Conservation (phyloP, 2,329 filamentous ascomycete species). For the Pestalotiopsis sp. region DNA sequence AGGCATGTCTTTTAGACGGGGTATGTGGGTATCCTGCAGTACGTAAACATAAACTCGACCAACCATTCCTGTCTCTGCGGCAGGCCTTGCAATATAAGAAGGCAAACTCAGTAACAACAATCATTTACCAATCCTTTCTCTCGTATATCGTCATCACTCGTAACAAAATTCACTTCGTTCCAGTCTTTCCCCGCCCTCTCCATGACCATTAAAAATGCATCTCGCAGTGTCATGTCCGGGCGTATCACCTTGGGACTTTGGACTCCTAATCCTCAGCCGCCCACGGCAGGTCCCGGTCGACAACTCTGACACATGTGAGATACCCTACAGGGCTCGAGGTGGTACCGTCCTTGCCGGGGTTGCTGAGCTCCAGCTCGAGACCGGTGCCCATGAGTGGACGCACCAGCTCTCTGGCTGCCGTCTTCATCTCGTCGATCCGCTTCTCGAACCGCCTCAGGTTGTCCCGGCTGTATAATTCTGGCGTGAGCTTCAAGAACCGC, state of each 20-base stretch:
- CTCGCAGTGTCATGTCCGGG: not conserved
- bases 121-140: not conserved
- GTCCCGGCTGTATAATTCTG: conserved; percentile 84
- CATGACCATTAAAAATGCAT: not conserved
- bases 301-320: conserved; percentile 21
- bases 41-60: not conserved
- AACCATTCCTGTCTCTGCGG: not conserved
- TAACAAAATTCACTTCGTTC: conserved; percentile 4
- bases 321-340: conserved; percentile 14
- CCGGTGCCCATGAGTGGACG: conserved; percentile 84
- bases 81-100: not conserved
- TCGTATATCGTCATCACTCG: conserved; percentile 12
- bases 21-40: conserved; percentile 14
- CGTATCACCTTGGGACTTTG: not conserved
- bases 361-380: conserved; percentile 74
- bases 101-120: not conserved
- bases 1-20: not conserved
- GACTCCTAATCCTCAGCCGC: conserved; percentile 26
- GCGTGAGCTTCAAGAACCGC: conserved; percentile 81
- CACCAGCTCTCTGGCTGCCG: conserved; percentile 79
- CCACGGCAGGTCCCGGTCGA: conserved; percentile 36
- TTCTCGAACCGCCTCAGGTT: conserved; percentile 84
- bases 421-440: conserved; percentile 86
- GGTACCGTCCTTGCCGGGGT: conserved; percentile 38
- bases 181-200: not conserved